phyloP scores from a whole-genome alignment of 2,329 filamentous ascomycete species.

The Pseudogymnoascus sp. region DNA sequence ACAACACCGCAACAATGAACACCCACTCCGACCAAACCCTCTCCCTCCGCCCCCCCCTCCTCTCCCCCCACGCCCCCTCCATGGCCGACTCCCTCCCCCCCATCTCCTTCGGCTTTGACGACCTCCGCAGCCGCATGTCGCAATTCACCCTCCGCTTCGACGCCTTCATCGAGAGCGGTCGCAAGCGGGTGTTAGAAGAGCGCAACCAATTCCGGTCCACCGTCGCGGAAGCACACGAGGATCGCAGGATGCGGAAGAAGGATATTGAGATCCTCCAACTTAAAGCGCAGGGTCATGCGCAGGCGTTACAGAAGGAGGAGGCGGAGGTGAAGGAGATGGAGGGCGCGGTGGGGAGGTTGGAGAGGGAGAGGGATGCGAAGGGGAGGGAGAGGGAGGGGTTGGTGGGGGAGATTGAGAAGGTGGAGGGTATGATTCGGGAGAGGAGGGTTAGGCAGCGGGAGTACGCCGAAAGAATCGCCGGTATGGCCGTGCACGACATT shows the following conservation, averaged over 20 bases:
- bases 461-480: conserved; percentile 66
- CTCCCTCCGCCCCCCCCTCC: conserved; percentile 40
- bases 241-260: conserved; percentile 80
- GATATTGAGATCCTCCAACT: conserved; percentile 75
- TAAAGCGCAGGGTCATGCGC: conserved; percentile 61
- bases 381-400: conserved; percentile 47
- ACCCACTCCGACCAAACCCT: conserved; percentile 61
- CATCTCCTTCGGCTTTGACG: conserved; percentile 93
- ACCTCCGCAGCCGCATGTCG: conserved; percentile 88
- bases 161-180: conserved; percentile 82
- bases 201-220: conserved; percentile 90
- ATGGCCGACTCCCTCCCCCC: conserved; percentile 73
- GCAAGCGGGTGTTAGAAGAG: conserved; percentile 84
- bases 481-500: conserved; percentile 78
- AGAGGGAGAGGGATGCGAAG: conserved; percentile 52
- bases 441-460: conserved; percentile 62
- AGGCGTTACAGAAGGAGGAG: conserved; percentile 67
- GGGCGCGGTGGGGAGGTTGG: conserved; percentile 48
- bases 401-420: conserved; percentile 53
- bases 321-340: conserved; percentile 72
- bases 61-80: conserved; percentile 51
- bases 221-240: conserved; percentile 75
- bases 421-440: conserved; percentile 61
- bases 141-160: conserved; percentile 89
- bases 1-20: conserved; percentile 35